Conservation (phyloP, 805 yeast species). For the Zygosaccharomyces rouxii region DNA sequence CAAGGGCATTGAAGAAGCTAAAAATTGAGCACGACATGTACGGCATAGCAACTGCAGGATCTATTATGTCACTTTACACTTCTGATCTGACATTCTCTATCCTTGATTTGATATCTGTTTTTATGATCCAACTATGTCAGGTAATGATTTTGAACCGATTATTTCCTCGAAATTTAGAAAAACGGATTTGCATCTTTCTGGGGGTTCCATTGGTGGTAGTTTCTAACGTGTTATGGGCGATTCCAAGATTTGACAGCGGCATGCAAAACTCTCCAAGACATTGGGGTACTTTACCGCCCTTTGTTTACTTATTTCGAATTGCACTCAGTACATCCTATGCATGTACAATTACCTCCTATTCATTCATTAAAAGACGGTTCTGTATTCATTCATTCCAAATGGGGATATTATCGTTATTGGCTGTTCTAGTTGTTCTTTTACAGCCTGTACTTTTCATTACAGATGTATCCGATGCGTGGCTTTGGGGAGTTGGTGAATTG, state of each 20-base stretch:
- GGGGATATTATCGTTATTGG: constrained; percentile 52
- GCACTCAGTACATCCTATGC: constrained; percentile 67
- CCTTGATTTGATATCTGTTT: constrained; percentile 53
- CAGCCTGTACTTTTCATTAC: constrained; percentile 71
- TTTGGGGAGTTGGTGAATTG: constrained; percentile 66
- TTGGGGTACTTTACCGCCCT: constrained; percentile 63
- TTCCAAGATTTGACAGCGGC: constrained; percentile 37
- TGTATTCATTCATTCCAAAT: constrained; percentile 44
- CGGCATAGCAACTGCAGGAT: constrained; percentile 32
- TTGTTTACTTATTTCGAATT: constrained; percentile 67
- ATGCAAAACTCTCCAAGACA: constrained; percentile 24
- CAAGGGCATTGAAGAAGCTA: constrained; percentile 44
- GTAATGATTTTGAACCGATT: constrained; percentile 67
- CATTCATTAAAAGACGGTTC: constrained; percentile 47
- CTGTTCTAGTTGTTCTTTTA: constrained; percentile 51
- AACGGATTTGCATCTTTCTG: constrained; percentile 52
- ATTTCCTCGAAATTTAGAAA: constrained; percentile 64
- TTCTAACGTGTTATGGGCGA: constrained; percentile 67
- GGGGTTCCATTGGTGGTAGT: constrained; percentile 52
- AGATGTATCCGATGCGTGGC: constrained; percentile 72
- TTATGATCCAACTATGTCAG: constrained; percentile 60
- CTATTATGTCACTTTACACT: constrained; percentile 38
- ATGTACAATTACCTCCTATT: constrained; percentile 53
- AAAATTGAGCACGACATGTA: constrained; percentile 42
- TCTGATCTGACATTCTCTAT: constrained; percentile 44